Conservation (phyloP, 495 filamentous ascomycete genomes). For the Oidiodendron maius region DNA sequence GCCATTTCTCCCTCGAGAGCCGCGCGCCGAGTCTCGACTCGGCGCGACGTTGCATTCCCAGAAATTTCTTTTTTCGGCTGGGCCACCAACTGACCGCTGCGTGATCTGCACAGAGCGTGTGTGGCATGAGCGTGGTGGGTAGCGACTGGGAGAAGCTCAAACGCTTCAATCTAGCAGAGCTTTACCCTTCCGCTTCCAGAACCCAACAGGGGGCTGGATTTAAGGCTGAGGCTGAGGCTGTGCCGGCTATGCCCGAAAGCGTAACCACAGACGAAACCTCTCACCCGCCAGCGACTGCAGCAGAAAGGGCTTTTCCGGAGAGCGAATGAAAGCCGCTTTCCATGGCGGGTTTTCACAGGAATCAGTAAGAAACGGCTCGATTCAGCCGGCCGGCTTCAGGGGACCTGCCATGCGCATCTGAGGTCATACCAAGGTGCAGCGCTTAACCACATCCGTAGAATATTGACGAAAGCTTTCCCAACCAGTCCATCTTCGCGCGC, state of each 20-base stretch:
- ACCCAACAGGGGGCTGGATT: background rate
- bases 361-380: no score
- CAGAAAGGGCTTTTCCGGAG: background rate
- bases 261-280: constrained; percentile 16
- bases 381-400: no score
- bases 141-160: constrained; percentile 65
- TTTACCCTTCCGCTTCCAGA: constrained; percentile 31
- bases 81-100: no score
- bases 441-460: no score
- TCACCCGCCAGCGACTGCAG: background rate
- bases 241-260: constrained; percentile 13
- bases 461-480: no score
- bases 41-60: constrained; percentile 8
- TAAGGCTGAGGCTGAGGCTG: constrained; percentile 2
- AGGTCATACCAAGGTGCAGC: no score
- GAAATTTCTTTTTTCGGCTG: no score
- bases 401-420: no score
- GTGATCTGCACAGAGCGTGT: constrained; percentile 73
- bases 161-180: constrained; percentile 65
- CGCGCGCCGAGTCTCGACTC: background rate
- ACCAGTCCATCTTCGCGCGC: no score
- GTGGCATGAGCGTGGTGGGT: constrained; percentile 72
- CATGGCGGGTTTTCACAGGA: no score
- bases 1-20: no score
- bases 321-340: background rate